phyloP scores from a whole-genome alignment of 1,284 basidiomycete species.

The Melanopsichium pennsylvanicum region DNA sequence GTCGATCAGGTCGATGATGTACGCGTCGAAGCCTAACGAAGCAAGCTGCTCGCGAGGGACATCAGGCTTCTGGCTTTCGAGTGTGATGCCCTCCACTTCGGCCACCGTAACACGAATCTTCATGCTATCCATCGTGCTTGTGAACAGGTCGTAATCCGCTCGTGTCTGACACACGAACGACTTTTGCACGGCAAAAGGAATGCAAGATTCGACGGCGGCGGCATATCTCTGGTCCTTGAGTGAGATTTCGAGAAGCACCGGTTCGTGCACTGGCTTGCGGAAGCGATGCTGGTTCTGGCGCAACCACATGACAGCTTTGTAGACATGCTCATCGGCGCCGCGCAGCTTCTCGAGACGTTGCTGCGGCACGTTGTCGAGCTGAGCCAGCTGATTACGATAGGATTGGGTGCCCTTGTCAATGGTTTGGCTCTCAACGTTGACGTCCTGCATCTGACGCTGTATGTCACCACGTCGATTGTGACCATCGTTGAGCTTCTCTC shows the following conservation, averaged over 20 bases:
- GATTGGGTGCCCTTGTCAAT: slow-evolving; percentile 16
- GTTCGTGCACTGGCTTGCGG: slow-evolving; percentile 83
- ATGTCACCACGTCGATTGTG: slow-evolving; percentile 25
- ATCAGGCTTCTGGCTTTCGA: slow-evolving; percentile 33
- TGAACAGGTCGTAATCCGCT: slow-evolving; percentile 76
- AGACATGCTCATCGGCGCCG: slow-evolving; percentile 72
- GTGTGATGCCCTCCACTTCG: slow-evolving; percentile 52
- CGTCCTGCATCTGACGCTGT: slow-evolving; percentile 31
- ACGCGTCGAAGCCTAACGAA: slow-evolving; percentile 78
- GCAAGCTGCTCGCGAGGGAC: slow-evolving; percentile 70
- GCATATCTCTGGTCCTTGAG: slow-evolving; percentile 75
- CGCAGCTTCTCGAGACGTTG: slow-evolving; percentile 53
- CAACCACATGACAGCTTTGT: slow-evolving; percentile 79
- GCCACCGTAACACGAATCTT: slow-evolving; percentile 62
- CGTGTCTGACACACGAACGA: slow-evolving; percentile 85
- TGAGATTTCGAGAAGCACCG: slow-evolving; percentile 75
- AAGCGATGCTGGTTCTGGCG: slow-evolving; percentile 76
- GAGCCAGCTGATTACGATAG: slow-evolving; percentile 32
- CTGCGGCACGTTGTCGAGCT: slow-evolving; percentile 51
- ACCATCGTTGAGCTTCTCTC: slow-evolving; percentile 30
- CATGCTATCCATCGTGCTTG: slow-evolving; percentile 74
- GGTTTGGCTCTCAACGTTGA: slow-evolving; percentile 26
- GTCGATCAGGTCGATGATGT: slow-evolving; percentile 77
- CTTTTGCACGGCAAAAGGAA: slow-evolving; percentile 71
- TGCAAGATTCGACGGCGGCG: slow-evolving; percentile 79